phyloP scores from a whole-genome alignment of 2,329 filamentous ascomycete species.

The Chrysosporium queenslandicum region DNA sequence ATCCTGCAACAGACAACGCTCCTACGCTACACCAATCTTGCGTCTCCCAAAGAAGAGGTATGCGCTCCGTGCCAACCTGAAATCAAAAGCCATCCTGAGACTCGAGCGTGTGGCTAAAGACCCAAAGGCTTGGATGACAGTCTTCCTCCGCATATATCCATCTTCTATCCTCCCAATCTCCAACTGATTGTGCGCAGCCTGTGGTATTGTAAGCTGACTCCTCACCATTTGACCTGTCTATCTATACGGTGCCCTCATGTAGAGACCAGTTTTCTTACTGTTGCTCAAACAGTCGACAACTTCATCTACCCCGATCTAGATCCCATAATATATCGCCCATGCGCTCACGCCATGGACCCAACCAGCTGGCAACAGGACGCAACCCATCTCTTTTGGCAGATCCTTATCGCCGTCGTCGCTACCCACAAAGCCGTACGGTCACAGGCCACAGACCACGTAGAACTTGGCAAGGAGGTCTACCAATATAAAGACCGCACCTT shows the following conservation, averaged over 20 bases:
- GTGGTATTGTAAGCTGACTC: conserved; percentile 16
- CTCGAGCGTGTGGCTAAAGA: too few species aligned
- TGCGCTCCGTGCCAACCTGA: too few species aligned
- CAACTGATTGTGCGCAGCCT: conserved; percentile 15
- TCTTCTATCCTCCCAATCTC: conserved; percentile 13
- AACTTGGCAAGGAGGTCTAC: conserved; percentile 14
- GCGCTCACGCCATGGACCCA: conserved; percentile 10
- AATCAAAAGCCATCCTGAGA: too few species aligned
- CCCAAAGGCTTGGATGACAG: neutral
- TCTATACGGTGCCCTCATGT: neutral
- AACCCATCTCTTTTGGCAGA: conserved; percentile 13
- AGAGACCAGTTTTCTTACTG: neutral
- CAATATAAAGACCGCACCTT: conserved; percentile 15
- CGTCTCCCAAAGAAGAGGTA: neutral
- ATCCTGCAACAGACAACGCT: neutral
- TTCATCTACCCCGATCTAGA: conserved; percentile 16
- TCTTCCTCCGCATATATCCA: conserved; percentile 1
- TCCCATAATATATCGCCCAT: conserved; percentile 14
- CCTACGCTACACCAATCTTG: neutral
- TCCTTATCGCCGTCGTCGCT: conserved; percentile 15
- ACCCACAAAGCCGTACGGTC: conserved; percentile 16
- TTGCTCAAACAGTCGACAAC: conserved; percentile 13
- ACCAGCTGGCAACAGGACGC: conserved; percentile 16
- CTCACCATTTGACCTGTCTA: neutral
- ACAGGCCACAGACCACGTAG: conserved; percentile 10